phyloP scores from a whole-genome alignment of 768 basidiomycete genomes.

The Leucocoprinus birnbaumii region DNA sequence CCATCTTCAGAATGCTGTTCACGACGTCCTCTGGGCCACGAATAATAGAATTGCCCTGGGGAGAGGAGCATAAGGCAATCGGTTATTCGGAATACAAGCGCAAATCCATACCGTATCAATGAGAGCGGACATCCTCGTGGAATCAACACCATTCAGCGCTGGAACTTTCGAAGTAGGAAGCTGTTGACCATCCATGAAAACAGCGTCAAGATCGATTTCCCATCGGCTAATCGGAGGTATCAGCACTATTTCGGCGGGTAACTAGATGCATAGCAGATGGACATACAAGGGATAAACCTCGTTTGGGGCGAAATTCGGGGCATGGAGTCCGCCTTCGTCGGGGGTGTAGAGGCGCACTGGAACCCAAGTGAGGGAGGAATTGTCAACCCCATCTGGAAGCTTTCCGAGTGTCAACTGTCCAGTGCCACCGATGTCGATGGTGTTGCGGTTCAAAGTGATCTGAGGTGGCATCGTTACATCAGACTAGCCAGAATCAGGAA shows the following conservation, averaged over 20 bases:
- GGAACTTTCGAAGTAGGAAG: conserved; percentile 52
- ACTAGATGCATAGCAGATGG: not conserved
- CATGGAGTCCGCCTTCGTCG: conserved; percentile 50
- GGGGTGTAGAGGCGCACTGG: conserved; percentile 55
- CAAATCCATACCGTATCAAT: conserved; percentile 54
- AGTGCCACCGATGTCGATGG: conserved; percentile 53
- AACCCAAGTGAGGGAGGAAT: conserved; percentile 64
- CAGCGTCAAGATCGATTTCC: conserved; percentile 67
- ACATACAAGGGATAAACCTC: conserved; percentile 40
- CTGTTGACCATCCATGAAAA: conserved; percentile 58
- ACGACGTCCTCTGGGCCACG: conserved; percentile 72
- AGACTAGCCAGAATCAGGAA: not conserved
- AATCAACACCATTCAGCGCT: conserved; percentile 26
- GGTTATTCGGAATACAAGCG: too few species aligned
- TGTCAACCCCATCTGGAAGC: conserved; percentile 51
- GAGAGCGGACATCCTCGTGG: conserved; percentile 47
- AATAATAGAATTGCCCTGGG: conserved; percentile 68
- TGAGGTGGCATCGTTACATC: conserved; percentile 13
- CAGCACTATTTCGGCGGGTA: not conserved
- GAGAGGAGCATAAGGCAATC: too few species aligned
- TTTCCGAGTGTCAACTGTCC: conserved; percentile 64
- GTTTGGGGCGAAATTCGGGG: conserved; percentile 52
- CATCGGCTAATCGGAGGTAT: conserved; percentile 35
- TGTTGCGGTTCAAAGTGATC: conserved; percentile 55
- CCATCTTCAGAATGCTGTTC: conserved; percentile 35